Evolutionary conservation across 371 early-diverging fungal species (phyloP), one percentile per base, ranked within the genome.

Genomic region (Apophysomyces elegans): DNA sequence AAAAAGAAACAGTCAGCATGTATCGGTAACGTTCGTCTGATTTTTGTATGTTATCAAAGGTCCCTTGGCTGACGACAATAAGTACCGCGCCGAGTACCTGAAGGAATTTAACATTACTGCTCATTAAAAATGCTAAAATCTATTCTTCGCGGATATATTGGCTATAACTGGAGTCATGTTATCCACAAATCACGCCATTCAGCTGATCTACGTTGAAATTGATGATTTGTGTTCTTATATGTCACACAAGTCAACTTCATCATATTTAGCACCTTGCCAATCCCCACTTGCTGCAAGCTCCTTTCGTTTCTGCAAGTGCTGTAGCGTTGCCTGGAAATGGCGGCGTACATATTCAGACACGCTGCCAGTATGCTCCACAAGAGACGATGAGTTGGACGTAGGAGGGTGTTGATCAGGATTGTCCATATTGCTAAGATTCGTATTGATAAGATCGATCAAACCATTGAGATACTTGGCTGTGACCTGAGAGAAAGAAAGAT

Each of bases 391-490:
- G 64, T 79, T 87, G 58, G 88, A 72, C 11, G 88, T 84, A 14
- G 73, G 84, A 59, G 80, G 90, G 66, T 85, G 88, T 72, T 79
- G 89, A 72, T 77, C 89, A 16, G 86, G 86, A 41, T 81, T 84
- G 61, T 92, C 89, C 78, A 92, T 86, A 65, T 85, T 86, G 46
- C 80, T 74, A 32, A 91, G 63, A 59, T 90, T 86, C n/a, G 89
- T 86, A 66, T 89, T 86, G 72, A 96, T 94, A 65, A 95, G 76
- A 63, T 95, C 95, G 68, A 97, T 92, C 69, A 97, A 79, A 18
- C 93, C 91, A 74, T 94, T 93, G 70, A 97, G 76, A 70, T 91
- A 94, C 74, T 92, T 93, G 60, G 89, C 86, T 26, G 94, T 92
- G 9, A 96, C 71, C 80, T 76, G 69, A 46, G 7, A 12, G 14